Base-by-base conservation (phyloP, 208 protist species). In the Trypanosoma theileri region DNA sequence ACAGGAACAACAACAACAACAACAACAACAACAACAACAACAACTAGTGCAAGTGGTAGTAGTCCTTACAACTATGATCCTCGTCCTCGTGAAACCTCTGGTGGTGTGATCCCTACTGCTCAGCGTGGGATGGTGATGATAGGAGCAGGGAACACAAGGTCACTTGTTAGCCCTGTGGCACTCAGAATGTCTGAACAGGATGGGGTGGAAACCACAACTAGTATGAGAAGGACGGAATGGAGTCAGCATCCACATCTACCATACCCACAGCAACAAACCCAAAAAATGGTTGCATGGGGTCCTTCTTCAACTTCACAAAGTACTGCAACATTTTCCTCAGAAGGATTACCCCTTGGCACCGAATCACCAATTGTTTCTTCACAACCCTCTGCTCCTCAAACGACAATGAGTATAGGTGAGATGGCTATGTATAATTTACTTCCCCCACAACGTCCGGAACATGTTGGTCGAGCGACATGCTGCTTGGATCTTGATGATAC, bases 401-500 rank as follows among this genome's bases (percentile, higher is more conserved):
- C 50, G 12, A 46, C 6, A 17, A 41, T 17, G 17, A 41, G 50
- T 56, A 21, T 4, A n/a, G n/a, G 45, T 66, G 24, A 46, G 14
- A 31, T 7, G 14, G 31, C 4, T 12, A 44, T 9, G 13, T 22
- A 8, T 11, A 31, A 17, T 22, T 42, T 66, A 66, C 41, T 70
- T 59, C 59, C 71, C n/a, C 59, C 56, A 8, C 66, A 66, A 46
- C 31, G 2, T 22, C 17, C 45, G 4, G 13, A 42, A 17, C 41
- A 71, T 31, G 46, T 42, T 48, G 71, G 64, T 46, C 55, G 62
- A 22, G 21, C 46, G 4, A 77, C 71, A 3, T 68, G 57, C 42
- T 70, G 65, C 46, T 51, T 93, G 60, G 88, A 93, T 65, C 66
- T 93, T 56, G 88, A 93, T 69, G 70, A 85, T 40, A 93, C 88